These are phyloP conservation scores for Populus simonii DNA, from an alignment of 345 rosid genomes.

Conservation along the genomic window DNA sequence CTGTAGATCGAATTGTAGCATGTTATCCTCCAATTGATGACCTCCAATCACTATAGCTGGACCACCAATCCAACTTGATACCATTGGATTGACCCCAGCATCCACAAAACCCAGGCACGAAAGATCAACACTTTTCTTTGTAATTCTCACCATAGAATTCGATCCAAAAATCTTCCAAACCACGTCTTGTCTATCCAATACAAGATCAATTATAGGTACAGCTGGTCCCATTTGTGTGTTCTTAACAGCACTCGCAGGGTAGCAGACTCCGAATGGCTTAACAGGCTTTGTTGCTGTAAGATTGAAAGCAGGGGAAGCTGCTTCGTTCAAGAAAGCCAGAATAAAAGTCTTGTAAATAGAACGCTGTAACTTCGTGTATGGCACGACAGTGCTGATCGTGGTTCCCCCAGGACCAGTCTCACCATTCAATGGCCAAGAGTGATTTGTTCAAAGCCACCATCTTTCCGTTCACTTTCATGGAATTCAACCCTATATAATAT, in stretches of 20 bases:
- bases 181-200: background rate
- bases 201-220: no score
- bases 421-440: slow-evolving; percentile 7
- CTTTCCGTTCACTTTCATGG: slow-evolving; percentile 15
- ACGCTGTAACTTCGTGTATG: slow-evolving; percentile 11
- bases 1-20: background rate
- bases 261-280: no score
- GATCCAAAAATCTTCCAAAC: background rate
- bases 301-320: slow-evolving; percentile 9
- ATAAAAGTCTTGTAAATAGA: slow-evolving; percentile 15
- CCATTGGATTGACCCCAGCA: background rate
- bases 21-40: background rate
- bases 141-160: background rate
- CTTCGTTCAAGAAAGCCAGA: background rate
- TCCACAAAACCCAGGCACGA: no score
- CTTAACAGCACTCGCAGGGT: no score
- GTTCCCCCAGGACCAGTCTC: slow-evolving; percentile 19
- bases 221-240: no score
- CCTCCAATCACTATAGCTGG: background rate
- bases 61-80: background rate
- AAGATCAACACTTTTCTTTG: no score
- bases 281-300: background rate
- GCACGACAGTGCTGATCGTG: slow-evolving; percentile 15
- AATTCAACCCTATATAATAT: slow-evolving; percentile 7
- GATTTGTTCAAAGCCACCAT: background rate